phyloP scores from a whole-genome alignment of 2,329 filamentous ascomycete species.

The Neonectria coccinea region DNA sequence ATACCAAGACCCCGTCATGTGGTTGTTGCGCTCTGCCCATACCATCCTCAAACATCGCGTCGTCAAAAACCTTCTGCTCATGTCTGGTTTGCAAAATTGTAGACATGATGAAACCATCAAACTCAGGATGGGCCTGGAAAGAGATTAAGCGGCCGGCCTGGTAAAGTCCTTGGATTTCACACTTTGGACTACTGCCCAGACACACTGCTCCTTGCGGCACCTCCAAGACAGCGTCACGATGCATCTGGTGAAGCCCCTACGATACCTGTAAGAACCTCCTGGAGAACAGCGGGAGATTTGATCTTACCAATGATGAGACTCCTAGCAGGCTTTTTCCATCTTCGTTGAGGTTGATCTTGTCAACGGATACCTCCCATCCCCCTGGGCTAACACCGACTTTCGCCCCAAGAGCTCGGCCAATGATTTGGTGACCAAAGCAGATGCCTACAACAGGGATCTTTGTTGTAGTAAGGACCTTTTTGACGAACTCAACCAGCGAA shows the following conservation, averaged over 20 bases:
- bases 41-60: constrained; percentile 45
- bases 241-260: constrained; percentile 57
- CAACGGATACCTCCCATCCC: constrained; percentile 58
- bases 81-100: constrained; percentile 46
- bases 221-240: constrained; percentile 55
- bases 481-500: constrained; percentile 52
- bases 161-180: constrained; percentile 56
- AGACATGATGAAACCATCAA: constrained; percentile 52
- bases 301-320: constrained; percentile 41
- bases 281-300: fast-evolving
- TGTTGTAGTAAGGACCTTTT: constrained; percentile 41
- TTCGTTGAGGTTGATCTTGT: constrained; percentile 52
- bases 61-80: constrained; percentile 43
- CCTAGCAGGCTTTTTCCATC: constrained; percentile 52
- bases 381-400: constrained; percentile 51
- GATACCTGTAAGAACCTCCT: neutral
- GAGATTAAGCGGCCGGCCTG: constrained; percentile 51
- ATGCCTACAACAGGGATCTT: constrained; percentile 55
- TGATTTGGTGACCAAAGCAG: constrained; percentile 62
- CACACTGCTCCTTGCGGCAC: constrained; percentile 52
- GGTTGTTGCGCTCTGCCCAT: constrained; percentile 41
- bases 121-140: constrained; percentile 60
- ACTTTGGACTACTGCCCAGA: constrained; percentile 53
- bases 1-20: constrained; percentile 47
- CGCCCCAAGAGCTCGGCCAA: constrained; percentile 55